phyloP scores from a whole-genome alignment of 805 yeast genomes.

The Lachancea meyersii region DNA sequence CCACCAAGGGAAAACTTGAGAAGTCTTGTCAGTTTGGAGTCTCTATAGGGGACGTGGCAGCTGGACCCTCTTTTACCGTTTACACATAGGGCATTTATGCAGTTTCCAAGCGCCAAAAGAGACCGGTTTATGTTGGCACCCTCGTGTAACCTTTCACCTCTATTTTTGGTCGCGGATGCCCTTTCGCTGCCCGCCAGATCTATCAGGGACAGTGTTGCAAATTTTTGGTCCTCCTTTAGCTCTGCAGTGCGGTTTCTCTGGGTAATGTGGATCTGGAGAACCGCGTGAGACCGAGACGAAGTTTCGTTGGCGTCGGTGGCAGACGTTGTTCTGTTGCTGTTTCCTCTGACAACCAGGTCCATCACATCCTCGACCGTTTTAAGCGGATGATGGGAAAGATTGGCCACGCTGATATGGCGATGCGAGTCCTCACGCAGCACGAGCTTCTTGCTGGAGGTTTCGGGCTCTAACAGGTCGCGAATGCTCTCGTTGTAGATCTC shows the following conservation, averaged over 20 bases:
- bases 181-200: conserved; percentile 95
- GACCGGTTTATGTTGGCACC: conserved; percentile 94
- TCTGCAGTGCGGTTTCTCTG: conserved; percentile 54
- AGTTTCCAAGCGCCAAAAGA: conserved; percentile 82
- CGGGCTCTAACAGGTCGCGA: conserved; percentile 67
- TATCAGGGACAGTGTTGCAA: conserved; percentile 78
- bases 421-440: conserved; percentile 67
- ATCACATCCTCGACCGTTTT: conserved; percentile 62
- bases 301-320: conserved; percentile 89
- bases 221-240: conserved; percentile 58
- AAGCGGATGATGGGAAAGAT: conserved; percentile 60
- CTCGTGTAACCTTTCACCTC: conserved; percentile 75
- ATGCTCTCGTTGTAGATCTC: conserved; percentile 92
- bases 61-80: conserved; percentile 43
- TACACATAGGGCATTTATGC: conserved; percentile 87
- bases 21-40: conserved; percentile 81
- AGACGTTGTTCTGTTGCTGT: conserved; percentile 69
- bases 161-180: conserved; percentile 80
- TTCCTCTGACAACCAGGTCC: conserved; percentile 70
- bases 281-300: conserved; percentile 91
- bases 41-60: conserved; percentile 81
- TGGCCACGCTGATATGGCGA: conserved; percentile 58
- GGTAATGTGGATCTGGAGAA: conserved; percentile 68
- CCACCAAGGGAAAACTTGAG: conserved; percentile 89
- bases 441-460: conserved; percentile 39